Evolutionary conservation across 2,329 filamentous ascomycete genomes (phyloP), one percentile per base, ranked within the genome.

Genomic region (Aphanoascus verrucosus): DNA sequence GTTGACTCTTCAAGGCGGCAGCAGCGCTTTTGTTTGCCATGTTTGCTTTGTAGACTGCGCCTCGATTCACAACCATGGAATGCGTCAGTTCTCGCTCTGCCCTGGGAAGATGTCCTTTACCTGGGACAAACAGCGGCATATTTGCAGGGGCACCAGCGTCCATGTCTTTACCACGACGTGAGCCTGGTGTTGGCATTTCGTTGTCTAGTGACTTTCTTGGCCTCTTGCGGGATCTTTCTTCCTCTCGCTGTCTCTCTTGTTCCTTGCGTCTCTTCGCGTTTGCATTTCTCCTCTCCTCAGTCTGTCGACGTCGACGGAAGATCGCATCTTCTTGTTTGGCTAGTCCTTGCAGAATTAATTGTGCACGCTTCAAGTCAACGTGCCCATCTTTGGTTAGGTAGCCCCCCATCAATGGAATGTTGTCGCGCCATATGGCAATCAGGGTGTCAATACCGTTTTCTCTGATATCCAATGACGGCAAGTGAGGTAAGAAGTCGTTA

Each of bases 381-480:
- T 86, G 84, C 1, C 93, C 93, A 70, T 98, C 91, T 65, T 94
- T 91, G 42, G 93, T 98, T 49, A 98, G 79, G 68, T 96, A 98
- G 11, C 93, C 93, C 44, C 89, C 90, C 89, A 98, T 96, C 38
- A 79, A 69, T 3, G 89, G 85, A 17, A 97, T 75, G 58, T 94
- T 94, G 61, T 96, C 89, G 65, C 88, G 85, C 93, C 94, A 98
- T 53, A 98, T 93, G n/a, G 88, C 85, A 60, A 90, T 94, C 53
- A 98, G 76, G 0, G 90, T 94, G 66, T 98, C 91, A 65, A 98
- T 98, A 47, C 91, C 91, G 66, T 96, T 90, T 65, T 98, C 93
- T 56, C 93, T 83, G 67, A 98, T 97, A 68, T 97, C 93, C 55
- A 98, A 78, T 63, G 91, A 94, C n/a, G 93, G 93, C 55, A 98